Evolutionary conservation across 2,329 filamentous ascomycete species (phyloP).

Genomic region (Aspergillus viridinutans): DNA sequence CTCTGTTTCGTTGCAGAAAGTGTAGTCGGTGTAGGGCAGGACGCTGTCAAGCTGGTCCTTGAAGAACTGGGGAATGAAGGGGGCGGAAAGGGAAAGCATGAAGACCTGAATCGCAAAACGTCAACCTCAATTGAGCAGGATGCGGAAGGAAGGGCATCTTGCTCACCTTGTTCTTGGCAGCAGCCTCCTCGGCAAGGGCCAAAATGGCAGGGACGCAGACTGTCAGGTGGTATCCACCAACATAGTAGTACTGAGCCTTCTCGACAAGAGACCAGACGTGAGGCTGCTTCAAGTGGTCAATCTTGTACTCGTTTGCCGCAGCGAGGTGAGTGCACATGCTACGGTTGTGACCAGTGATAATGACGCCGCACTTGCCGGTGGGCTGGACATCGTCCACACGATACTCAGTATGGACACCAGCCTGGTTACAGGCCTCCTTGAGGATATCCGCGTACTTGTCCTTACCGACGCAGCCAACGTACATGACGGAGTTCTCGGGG

Average conservation of each 20-base stretch:
- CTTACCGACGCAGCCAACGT: slow-evolving; percentile 87
- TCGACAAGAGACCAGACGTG: slow-evolving; percentile 90
- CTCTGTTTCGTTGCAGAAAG: slow-evolving; percentile 97
- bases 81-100: slow-evolving; percentile 85
- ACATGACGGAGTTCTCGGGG: slow-evolving; percentile 81
- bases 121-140: slow-evolving; percentile 5
- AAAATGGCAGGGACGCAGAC: slow-evolving; percentile 88
- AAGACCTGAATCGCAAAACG: slow-evolving; percentile 52
- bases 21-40: slow-evolving; percentile 88
- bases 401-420: slow-evolving; percentile 91
- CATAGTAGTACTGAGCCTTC: slow-evolving; percentile 82
- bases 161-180: slow-evolving; percentile 73
- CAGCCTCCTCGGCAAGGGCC: slow-evolving; percentile 86
- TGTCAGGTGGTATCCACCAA: slow-evolving; percentile 96
- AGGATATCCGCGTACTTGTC: slow-evolving; percentile 95
- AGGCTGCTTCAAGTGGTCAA: slow-evolving; percentile 86
- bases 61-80: slow-evolving; percentile 97
- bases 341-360: slow-evolving; percentile 96
- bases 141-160: background rate
- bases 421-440: slow-evolving; percentile 76
- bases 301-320: slow-evolving; percentile 93
- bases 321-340: slow-evolving; percentile 92
- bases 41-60: slow-evolving; percentile 87
- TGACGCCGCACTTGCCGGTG: slow-evolving; percentile 90
- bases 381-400: slow-evolving; percentile 77